Evolutionary conservation across 257 asterid species (phyloP), one percentile per base, ranked within the genome.

Genomic region (Ballota nigra): DNA sequence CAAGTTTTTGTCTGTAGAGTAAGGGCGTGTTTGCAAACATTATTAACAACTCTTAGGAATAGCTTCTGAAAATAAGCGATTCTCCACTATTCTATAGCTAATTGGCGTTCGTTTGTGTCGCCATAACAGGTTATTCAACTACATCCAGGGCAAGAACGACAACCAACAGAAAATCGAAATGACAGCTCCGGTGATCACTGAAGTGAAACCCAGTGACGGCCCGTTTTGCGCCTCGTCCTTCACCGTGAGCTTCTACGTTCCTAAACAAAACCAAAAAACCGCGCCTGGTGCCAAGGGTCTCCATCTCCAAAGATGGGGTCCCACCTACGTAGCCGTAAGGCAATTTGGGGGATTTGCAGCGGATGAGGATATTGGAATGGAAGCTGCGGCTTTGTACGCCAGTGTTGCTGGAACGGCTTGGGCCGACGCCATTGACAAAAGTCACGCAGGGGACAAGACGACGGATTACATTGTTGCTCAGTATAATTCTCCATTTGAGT

Each of bases 401-500:
- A 86, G 88, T 52, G 41, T 92, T 45, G 72, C 81, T 0, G 96
- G 92, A 26, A 88, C 98, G 1, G 62, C 53, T 23, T 92, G 97
- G 96, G 69, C 45, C 0, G 86, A 83, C 2, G 91, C 91, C 36
- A 72, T 92, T 3, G 82, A 78, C 6, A 83, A 79, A 71, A 77
- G 82, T 83, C 85, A 74, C 16, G 72, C 75, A 0, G 84, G 83
- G 20, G 90, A 83, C 38, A 66, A 19, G 5, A 19, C 82, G 1
- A 79, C 88, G 0, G 34, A 81, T 11, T 92, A 90, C 80, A 84
- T 82, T 15, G 90, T 90, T 1, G 97, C 96, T 1, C 95, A 86
- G 78, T 92, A 90, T 71, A 92, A 90, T 63, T 90, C 98, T 5
- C 97, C 97, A 0, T 92, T 92, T 57, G 98, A 92, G 85, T 85